Evolutionary conservation across 1,284 basidiomycete species (phyloP).

Genomic region (Trichosporon faecale): DNA sequence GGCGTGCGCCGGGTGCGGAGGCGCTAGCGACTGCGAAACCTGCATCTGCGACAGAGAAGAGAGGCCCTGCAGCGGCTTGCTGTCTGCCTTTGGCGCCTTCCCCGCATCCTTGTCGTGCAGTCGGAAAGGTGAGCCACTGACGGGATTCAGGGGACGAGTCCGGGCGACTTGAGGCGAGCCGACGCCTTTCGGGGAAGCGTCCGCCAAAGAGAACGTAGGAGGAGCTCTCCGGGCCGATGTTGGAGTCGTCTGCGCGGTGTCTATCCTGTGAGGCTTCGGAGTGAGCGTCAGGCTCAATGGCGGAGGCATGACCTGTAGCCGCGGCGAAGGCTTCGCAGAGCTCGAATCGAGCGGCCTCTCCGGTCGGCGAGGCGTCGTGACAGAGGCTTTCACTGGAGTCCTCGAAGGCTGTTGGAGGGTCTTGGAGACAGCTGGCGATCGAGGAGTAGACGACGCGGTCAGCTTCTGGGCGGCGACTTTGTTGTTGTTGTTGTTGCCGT

Average conservation of each 20-base stretch:
- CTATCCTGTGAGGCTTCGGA: not conserved
- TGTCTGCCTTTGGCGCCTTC: not conserved
- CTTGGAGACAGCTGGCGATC: not conserved
- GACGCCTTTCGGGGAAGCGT: not conserved
- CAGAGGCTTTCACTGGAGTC: not conserved
- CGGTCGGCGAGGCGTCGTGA: not conserved
- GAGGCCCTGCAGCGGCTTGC: conserved; percentile 8
- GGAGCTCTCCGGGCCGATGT: not conserved
- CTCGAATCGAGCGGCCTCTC: not conserved
- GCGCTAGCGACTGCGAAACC: conserved; percentile 9
- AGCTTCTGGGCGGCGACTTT: not conserved
- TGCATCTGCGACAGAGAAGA: conserved; percentile 10
- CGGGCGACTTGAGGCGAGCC: not conserved
- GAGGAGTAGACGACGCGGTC: not conserved
- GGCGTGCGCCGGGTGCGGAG: conserved; percentile 24
- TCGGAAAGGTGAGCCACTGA: conserved; percentile 15
- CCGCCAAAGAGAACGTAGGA: not conserved
- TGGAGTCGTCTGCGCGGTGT: not conserved
- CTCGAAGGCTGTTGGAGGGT: not conserved
- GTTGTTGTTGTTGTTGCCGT: not conserved
- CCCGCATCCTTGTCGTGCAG: not conserved
- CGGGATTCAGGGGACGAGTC: not conserved
- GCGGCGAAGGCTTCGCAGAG: not conserved
- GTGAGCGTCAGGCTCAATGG: not conserved
- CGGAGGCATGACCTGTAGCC: not conserved